These are phyloP conservation scores for Paecilomyces variotii DNA, from an alignment of 2,329 filamentous ascomycete genomes.

Conservation along the genomic window DNA sequence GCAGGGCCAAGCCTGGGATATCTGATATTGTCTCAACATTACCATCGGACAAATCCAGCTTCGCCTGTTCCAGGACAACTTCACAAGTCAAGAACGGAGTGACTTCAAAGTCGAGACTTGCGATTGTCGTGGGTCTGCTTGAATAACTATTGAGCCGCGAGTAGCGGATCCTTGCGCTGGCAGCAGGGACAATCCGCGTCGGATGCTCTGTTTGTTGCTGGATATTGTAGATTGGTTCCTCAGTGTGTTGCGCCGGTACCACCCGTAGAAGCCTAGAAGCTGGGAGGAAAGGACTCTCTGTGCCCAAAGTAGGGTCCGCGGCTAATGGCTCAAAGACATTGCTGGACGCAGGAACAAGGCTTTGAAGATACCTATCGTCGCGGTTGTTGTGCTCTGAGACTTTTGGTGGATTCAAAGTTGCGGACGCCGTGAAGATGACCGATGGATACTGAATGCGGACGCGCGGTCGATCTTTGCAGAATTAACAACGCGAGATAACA, in stretches of 20 bases:
- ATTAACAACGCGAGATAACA: constrained; percentile 7
- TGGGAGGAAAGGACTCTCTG: constrained; percentile 47
- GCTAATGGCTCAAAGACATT: constrained; percentile 52
- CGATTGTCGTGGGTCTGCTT: constrained; percentile 40
- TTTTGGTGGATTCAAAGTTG: constrained; percentile 38
- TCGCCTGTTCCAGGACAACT: constrained; percentile 42
- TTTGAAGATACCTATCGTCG: constrained; percentile 46
- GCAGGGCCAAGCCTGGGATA: constrained; percentile 24
- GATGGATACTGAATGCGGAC: constrained; percentile 49
- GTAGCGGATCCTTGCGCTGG: constrained; percentile 50
- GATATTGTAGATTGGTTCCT: constrained; percentile 46
- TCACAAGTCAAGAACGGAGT: constrained; percentile 45
- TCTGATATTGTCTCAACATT: constrained; percentile 37
- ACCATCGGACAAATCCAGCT: constrained; percentile 41
- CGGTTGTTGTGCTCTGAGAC: constrained; percentile 20
- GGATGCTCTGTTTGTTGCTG: constrained; percentile 45
- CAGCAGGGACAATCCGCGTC: constrained; percentile 47
- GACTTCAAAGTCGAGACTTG: constrained; percentile 49
- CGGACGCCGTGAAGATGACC: constrained; percentile 46
- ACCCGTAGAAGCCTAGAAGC: constrained; percentile 51
- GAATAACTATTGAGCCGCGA: constrained; percentile 39
- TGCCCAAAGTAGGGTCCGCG: constrained; percentile 39
- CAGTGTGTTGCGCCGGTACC: constrained; percentile 42
- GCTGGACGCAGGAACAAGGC: constrained; percentile 46
- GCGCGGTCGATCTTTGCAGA: constrained; percentile 32